phyloP scores from a whole-genome alignment of 495 filamentous ascomycete genomes.

The Haplographium delicatum region DNA sequence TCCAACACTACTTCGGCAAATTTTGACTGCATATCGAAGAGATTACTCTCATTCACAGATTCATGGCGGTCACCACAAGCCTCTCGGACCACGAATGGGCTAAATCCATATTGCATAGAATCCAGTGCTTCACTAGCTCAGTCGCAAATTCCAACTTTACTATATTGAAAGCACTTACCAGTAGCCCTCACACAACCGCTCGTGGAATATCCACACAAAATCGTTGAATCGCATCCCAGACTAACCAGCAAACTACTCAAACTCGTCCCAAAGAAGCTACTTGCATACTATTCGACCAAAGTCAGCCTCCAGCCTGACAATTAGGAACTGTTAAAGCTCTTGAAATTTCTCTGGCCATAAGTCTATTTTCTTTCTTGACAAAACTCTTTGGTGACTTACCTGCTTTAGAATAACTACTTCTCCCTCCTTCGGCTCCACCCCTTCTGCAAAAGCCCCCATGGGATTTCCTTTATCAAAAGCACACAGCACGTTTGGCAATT shows the following conservation, averaged over 20 bases:
- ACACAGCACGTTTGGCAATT: constrained; percentile 6
- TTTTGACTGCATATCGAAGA: constrained; percentile 8
- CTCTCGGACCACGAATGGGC: constrained; percentile 6
- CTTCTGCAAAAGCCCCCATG: constrained; percentile 7
- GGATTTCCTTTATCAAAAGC: constrained; percentile 10
- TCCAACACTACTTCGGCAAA: constrained; percentile 6
- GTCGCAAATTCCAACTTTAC: background rate
- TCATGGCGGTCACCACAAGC: constrained; percentile 5
- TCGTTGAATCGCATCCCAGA: constrained; percentile 4
- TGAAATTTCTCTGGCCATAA: no score
- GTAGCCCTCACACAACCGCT: constrained; percentile 7
- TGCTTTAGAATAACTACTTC: constrained; percentile 1
- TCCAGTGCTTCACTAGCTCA: background rate
- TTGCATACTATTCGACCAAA: no score
- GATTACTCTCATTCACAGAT: constrained; percentile 8
- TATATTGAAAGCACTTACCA: background rate
- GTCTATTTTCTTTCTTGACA: no score
- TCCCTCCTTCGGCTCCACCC: constrained; percentile 4
- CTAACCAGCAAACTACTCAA: constrained; percentile 5
- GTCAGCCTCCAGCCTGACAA: no score
- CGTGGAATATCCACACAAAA: constrained; percentile 8
- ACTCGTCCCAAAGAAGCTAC: constrained; percentile 10
- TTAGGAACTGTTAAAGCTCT: no score
- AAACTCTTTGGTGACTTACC: no score
- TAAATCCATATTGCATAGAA: constrained; percentile 10